These are phyloP conservation scores for Cladosporium sp. DNA, from an alignment of 2,329 filamentous ascomycete genomes.

Conservation along the genomic window DNA sequence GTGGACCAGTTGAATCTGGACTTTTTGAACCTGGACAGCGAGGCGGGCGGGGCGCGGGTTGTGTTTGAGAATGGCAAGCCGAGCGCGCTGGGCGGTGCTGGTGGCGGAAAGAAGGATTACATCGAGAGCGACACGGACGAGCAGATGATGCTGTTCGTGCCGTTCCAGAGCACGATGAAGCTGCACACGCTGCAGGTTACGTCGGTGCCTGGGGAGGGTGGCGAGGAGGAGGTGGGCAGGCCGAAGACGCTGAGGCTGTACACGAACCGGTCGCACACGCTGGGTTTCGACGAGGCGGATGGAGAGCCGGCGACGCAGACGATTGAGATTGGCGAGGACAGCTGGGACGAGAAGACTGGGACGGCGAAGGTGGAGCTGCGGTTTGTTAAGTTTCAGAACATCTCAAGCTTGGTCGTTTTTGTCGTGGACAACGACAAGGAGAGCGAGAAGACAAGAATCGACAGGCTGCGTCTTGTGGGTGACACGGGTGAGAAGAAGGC, in stretches of 20 bases:
- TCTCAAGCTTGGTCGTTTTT: slow-evolving; percentile 79
- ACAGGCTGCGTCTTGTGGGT: slow-evolving; percentile 73
- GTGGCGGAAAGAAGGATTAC: slow-evolving; percentile 62
- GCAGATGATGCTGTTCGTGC: slow-evolving; percentile 87
- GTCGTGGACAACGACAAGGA: slow-evolving; percentile 76
- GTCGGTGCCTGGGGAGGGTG: slow-evolving; percentile 59
- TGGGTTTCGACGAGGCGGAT: slow-evolving; percentile 93
- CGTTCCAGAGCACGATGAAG: slow-evolving; percentile 83
- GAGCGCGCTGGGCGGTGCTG: slow-evolving; percentile 50
- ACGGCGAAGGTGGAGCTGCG: slow-evolving; percentile 57
- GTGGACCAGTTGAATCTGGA: slow-evolving; percentile 76
- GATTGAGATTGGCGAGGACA: slow-evolving; percentile 64
- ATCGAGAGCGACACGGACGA: slow-evolving; percentile 96
- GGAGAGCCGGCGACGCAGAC: slow-evolving; percentile 74
- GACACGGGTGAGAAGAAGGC: slow-evolving; percentile 87
- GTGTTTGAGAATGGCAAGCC: slow-evolving; percentile 67
- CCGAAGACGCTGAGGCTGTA: slow-evolving; percentile 81
- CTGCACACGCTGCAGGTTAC: slow-evolving; percentile 84
- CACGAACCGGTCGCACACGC: slow-evolving; percentile 79
- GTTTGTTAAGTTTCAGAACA: slow-evolving; percentile 97
- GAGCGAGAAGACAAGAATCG: slow-evolving; percentile 77
- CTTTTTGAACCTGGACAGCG: slow-evolving; percentile 77
- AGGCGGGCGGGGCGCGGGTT: slow-evolving; percentile 64
- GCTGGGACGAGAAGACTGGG: slow-evolving; percentile 60
- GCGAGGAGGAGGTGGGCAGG: slow-evolving; percentile 69